phyloP scores from a whole-genome alignment of 1,284 basidiomycete species.

The Sanghuangporus sanghuang region DNA sequence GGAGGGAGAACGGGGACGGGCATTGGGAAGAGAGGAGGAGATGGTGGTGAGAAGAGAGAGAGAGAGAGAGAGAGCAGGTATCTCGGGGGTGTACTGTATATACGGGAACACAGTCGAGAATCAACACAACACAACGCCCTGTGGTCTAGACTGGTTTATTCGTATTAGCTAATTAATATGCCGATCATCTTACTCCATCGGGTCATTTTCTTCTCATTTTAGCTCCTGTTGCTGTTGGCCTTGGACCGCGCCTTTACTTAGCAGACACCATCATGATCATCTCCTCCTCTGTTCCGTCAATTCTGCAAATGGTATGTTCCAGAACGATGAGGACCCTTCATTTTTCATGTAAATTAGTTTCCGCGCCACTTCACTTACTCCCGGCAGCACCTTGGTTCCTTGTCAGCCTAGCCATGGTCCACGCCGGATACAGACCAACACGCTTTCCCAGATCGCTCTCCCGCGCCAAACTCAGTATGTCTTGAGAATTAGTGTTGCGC shows the following conservation, averaged over 20 bases:
- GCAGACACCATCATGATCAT: no score
- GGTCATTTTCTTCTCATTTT: neutral
- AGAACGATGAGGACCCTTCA: no score
- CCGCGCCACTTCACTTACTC: no score
- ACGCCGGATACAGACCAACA: no score
- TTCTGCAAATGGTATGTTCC: no score
- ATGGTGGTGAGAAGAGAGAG: neutral
- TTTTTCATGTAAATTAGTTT: no score
- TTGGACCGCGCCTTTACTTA: neutral
- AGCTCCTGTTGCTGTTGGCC: neutral
- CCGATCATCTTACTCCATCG: neutral
- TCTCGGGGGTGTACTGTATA: neutral
- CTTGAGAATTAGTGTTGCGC: no score
- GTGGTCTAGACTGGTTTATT: neutral
- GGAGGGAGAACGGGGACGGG: neutral
- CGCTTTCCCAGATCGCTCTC: no score
- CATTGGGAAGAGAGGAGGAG: neutral
- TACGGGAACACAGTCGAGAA: neutral
- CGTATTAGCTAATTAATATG: neutral
- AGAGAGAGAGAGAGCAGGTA: neutral
- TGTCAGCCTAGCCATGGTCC: no score
- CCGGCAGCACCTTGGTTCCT: no score
- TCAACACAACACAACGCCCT: neutral
- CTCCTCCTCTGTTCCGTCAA: no score
- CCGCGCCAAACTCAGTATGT: no score